Conservation (phyloP, 805 yeast genomes). For the Cyberlindnera petersonii region DNA sequence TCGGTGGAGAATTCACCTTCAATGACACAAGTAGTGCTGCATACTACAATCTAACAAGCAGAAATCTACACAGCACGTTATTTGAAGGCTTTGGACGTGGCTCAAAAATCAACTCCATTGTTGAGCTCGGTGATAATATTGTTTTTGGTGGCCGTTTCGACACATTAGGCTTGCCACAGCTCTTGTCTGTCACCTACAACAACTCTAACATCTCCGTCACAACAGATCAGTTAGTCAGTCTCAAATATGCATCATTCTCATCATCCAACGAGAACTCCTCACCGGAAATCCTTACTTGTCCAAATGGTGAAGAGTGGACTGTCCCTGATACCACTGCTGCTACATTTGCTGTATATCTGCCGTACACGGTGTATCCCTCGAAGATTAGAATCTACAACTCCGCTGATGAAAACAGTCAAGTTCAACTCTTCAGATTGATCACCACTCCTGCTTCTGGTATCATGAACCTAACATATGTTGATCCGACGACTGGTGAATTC, state of each 20-base stretch:
- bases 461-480: slow-evolving; percentile 84
- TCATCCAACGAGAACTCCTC: slow-evolving; percentile 35
- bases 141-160: slow-evolving; percentile 78
- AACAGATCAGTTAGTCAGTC: slow-evolving; percentile 58
- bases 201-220: slow-evolving; percentile 40
- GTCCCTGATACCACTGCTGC: slow-evolving; percentile 48
- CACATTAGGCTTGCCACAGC: slow-evolving; percentile 35
- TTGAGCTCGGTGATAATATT: slow-evolving; percentile 47
- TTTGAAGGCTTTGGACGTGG: slow-evolving; percentile 73
- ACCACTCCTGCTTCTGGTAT: slow-evolving; percentile 82
- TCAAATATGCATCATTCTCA: slow-evolving; percentile 51
- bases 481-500: slow-evolving; percentile 59
- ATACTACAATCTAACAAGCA: slow-evolving; percentile 50
- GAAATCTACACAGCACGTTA: slow-evolving; percentile 45
- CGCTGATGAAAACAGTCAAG: slow-evolving; percentile 37
- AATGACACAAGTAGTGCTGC: slow-evolving; percentile 55
- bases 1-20: slow-evolving; percentile 75
- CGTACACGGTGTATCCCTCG: slow-evolving; percentile 58
- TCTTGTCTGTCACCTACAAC: slow-evolving; percentile 29
- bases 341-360: slow-evolving; percentile 59
- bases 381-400: slow-evolving; percentile 72
- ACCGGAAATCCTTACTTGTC: slow-evolving; percentile 43
- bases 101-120: slow-evolving; percentile 59
- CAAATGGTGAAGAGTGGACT: slow-evolving; percentile 54
- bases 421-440: slow-evolving; percentile 63